Evolutionary conservation across 176 grass and related monocot species (phyloP).

Genomic region (Typha latifolia): DNA sequence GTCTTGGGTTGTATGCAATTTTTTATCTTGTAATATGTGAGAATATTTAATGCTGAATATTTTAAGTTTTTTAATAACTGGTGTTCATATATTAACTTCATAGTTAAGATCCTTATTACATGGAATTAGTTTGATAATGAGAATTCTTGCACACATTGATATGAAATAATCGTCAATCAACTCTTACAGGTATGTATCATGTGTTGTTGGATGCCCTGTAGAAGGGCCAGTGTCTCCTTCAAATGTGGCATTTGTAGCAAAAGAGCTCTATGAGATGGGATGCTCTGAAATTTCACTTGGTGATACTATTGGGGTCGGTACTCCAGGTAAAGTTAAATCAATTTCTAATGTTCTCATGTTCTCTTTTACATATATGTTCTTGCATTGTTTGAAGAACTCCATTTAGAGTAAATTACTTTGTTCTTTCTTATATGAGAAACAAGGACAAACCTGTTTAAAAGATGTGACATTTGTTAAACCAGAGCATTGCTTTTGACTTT

Average conservation of each 20-base stretch:
- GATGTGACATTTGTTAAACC: too few species aligned
- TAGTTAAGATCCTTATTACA: too few species aligned
- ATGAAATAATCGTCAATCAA: conserved; percentile 3
- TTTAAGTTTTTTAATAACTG: too few species aligned
- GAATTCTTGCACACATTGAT: conserved; percentile 4
- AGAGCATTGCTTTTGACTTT: too few species aligned
- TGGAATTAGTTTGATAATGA: too few species aligned
- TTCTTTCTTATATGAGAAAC: too few species aligned
- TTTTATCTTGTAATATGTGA: too few species aligned
- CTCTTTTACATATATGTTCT: neutral
- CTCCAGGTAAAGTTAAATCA: conserved; percentile 48
- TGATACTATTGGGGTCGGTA: conserved; percentile 92
- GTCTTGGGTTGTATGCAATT: too few species aligned
- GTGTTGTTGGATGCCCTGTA: conserved; percentile 79
- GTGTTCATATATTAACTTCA: too few species aligned
- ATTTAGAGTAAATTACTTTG: neutral
- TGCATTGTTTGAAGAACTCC: neutral
- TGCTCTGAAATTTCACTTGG: conserved; percentile 95
- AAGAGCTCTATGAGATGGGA: conserved; percentile 93
- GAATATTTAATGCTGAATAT: too few species aligned
- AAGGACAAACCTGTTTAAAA: too few species aligned
- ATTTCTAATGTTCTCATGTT: neutral
- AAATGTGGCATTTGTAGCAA: conserved; percentile 78
- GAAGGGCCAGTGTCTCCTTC: conserved; percentile 67
- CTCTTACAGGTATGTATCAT: conserved; percentile 59